Conservation (phyloP, 495 filamentous ascomycete genomes). For the Pyronema omphalodes region DNA sequence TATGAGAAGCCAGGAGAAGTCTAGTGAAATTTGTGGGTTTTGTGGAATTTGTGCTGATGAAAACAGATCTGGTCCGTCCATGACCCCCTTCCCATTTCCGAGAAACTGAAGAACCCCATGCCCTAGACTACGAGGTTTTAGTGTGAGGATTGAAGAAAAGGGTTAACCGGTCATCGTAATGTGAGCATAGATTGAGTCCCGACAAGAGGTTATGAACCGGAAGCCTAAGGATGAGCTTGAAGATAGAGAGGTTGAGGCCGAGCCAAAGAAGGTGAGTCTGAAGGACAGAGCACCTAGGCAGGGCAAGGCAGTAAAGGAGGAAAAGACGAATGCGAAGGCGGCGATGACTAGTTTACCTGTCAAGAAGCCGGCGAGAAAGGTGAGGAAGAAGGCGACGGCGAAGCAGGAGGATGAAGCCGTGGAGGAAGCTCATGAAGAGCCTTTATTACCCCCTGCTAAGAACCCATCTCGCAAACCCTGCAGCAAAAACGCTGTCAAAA, state of each 20-base stretch:
- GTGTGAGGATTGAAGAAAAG: conserved; percentile 79
- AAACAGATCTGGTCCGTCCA: conserved; percentile 55
- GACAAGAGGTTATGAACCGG: conserved; percentile 51
- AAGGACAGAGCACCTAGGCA: not conserved
- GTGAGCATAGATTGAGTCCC: conserved; percentile 79
- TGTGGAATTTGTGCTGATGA: not conserved
- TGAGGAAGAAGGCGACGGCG: too few species aligned
- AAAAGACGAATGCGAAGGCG: too few species aligned
- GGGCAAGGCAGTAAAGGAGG: not conserved
- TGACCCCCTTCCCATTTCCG: conserved; percentile 74
- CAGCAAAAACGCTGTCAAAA: too few species aligned
- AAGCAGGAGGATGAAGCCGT: too few species aligned
- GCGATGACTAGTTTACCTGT: too few species aligned
- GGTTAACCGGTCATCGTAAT: conserved; percentile 80
- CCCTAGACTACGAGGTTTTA: conserved; percentile 71
- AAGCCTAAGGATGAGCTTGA: not conserved
- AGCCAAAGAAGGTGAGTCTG: not conserved
- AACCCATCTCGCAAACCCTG: too few species aligned
- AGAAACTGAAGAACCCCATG: conserved; percentile 86
- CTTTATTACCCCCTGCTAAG: too few species aligned
- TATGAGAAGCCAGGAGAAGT: not conserved
- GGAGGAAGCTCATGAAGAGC: too few species aligned
- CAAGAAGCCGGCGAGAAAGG: too few species aligned
- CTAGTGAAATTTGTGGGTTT: too few species aligned
- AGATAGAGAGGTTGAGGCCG: not conserved